phyloP scores from a whole-genome alignment of 495 filamentous ascomycete species.

The Schizothecium vesticola region DNA sequence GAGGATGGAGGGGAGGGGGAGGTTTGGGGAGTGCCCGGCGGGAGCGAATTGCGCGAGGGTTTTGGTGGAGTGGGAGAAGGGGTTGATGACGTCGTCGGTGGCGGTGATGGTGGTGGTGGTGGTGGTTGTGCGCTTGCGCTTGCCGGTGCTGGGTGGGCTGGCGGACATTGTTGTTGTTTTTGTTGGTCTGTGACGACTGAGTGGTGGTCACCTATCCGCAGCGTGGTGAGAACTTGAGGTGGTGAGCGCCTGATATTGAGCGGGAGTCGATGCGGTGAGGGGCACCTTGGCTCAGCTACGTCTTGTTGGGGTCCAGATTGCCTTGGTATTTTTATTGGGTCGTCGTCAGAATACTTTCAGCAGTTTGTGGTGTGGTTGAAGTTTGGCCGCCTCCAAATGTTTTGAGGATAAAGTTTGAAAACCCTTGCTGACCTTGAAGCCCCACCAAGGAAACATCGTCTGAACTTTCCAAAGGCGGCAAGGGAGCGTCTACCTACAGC shows the following conservation, averaged over 20 bases:
- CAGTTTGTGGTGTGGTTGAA: not conserved
- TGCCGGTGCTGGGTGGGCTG: conserved; percentile 5
- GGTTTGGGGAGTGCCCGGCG: conserved; percentile 32
- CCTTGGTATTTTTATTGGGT: not conserved
- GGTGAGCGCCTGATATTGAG: not conserved
- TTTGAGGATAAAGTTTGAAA: not conserved
- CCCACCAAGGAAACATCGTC: not conserved
- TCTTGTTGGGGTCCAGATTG: not conserved
- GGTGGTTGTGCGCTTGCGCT: conserved; percentile 21
- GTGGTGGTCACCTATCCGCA: too few relatives aligned
- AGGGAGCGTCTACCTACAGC: not conserved
- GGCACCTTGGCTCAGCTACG: not conserved
- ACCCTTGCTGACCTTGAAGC: not conserved
- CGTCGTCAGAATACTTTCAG: not conserved
- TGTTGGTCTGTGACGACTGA: not conserved
- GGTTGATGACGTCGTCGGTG: conserved; percentile 39
- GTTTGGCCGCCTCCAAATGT: not conserved
- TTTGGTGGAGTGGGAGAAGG: conserved; percentile 37
- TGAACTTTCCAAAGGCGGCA: not conserved
- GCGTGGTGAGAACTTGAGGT: not conserved
- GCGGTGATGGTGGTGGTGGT: conserved; percentile 4
- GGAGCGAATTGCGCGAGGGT: conserved; percentile 37
- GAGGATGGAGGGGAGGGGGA: conserved; percentile 31
- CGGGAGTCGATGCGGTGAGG: not conserved
- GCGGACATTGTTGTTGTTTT: not conserved